These are phyloP conservation scores for Cubamyces lactineus DNA, from an alignment of 768 basidiomycete genomes.

Conservation along the genomic window DNA sequence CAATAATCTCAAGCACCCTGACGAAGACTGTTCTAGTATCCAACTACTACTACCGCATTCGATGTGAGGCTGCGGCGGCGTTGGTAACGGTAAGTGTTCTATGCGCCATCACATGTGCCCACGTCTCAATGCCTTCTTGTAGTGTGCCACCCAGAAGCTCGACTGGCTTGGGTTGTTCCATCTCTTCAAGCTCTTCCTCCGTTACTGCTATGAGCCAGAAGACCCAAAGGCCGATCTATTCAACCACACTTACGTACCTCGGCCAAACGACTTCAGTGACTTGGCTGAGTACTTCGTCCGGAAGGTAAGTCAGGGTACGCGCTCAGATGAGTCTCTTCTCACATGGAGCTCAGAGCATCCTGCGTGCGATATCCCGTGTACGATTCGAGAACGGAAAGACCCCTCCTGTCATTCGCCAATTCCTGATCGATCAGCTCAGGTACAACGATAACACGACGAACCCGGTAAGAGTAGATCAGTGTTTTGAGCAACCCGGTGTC, in stretches of 20 bases:
- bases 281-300: slow-evolving; percentile 92
- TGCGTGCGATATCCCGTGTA: slow-evolving; percentile 83
- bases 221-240: slow-evolving; percentile 83
- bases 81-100: slow-evolving; percentile 68
- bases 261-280: slow-evolving; percentile 93
- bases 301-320: slow-evolving; percentile 57
- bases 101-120: not conserved
- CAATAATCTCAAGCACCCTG: slow-evolving; percentile 87
- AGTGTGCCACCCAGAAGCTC: slow-evolving; percentile 84
- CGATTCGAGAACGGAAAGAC: slow-evolving; percentile 88
- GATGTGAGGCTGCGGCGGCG: slow-evolving; percentile 90
- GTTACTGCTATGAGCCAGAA: slow-evolving; percentile 88
- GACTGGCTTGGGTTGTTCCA: slow-evolving; percentile 94
- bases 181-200: slow-evolving; percentile 91
- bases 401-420: slow-evolving; percentile 81
- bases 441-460: slow-evolving; percentile 96
- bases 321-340: not conserved
- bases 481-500: slow-evolving; percentile 1
- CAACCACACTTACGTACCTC: slow-evolving; percentile 86
- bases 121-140: slow-evolving; percentile 17
- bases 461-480: slow-evolving; percentile 49
- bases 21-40: slow-evolving; percentile 93
- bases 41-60: slow-evolving; percentile 95
- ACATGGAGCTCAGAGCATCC: slow-evolving; percentile 54
- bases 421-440: slow-evolving; percentile 89